phyloP scores from a whole-genome alignment of 2,329 filamentous ascomycete species.

The Epichloe sp. region DNA sequence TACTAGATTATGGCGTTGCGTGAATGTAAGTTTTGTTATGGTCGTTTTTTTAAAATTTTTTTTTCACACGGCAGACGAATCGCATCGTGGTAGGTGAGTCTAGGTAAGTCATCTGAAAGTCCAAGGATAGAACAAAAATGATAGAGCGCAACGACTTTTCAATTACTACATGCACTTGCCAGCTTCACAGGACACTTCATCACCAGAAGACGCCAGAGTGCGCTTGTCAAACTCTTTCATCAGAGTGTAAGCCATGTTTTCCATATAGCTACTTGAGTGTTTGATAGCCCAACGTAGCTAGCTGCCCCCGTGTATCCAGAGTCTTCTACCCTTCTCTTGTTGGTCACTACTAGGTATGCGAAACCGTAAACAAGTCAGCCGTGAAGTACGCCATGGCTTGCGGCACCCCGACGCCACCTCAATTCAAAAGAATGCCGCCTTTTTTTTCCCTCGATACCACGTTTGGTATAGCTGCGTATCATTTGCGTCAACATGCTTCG shows the following conservation, averaged over 20 bases:
- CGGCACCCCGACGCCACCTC: conserved; percentile 2
- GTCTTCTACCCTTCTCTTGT: conserved; percentile 7
- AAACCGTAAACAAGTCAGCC: background rate
- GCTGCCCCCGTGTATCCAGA: conserved; percentile 7
- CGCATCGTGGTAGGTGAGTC: too few species aligned
- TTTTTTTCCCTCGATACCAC: background rate
- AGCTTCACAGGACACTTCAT: too few species aligned
- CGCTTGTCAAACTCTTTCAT: background rate
- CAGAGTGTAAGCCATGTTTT: conserved; percentile 2
- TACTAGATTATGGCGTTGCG: too few species aligned
- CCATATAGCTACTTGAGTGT: background rate
- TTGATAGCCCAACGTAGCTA: background rate
- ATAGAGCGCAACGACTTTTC: too few species aligned
- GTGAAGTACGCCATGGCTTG: conserved; percentile 1
- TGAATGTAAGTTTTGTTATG: too few species aligned
- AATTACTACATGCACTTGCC: too few species aligned
- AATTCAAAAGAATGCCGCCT: background rate
- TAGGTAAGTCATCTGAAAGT: too few species aligned
- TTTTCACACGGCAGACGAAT: too few species aligned
- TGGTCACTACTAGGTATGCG: background rate
- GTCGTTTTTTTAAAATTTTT: too few species aligned
- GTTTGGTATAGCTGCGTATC: background rate
- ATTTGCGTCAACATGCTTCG: background rate
- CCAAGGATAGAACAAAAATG: background rate
- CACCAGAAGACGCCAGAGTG: too few species aligned